Evolutionary conservation across 2,329 filamentous ascomycete genomes (phyloP).

Genomic region (Diaporthe velutina): DNA sequence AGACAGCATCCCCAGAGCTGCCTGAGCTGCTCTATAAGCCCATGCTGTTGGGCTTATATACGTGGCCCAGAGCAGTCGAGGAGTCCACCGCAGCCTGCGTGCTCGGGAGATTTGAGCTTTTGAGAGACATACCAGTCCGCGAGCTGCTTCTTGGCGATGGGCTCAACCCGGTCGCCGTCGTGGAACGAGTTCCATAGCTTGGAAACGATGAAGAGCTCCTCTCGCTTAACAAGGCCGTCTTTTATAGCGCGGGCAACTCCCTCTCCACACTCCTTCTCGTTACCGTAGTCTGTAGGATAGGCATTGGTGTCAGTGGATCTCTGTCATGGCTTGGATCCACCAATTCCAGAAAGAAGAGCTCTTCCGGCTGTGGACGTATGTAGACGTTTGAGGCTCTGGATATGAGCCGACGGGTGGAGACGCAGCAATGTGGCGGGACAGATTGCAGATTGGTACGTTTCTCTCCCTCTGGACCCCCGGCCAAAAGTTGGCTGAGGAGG

Average conservation of each 20-base stretch:
- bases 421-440: neutral
- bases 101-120: too few relatives aligned
- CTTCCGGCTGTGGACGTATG: neutral
- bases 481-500: neutral
- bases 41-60: neutral
- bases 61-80: neutral
- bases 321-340: neutral
- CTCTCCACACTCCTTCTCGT: constrained; percentile 82
- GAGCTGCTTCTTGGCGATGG: constrained; percentile 81
- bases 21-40: neutral
- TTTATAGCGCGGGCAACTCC: constrained; percentile 84
- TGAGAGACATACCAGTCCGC: constrained; percentile 71
- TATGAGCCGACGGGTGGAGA: constrained; percentile 16
- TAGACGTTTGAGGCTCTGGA: neutral
- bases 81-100: neutral
- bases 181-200: constrained; percentile 97
- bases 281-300: constrained; percentile 78
- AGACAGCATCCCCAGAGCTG: neutral
- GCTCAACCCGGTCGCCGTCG: constrained; percentile 81
- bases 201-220: constrained; percentile 91
- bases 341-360: neutral
- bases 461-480: neutral
- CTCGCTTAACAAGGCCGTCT: constrained; percentile 84
- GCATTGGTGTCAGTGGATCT: neutral
- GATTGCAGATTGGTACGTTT: neutral